A percentile compares a stretch with the other conserved stretches of the same genome.
Conservation (phyloP, 257 asterid species). For the Solanum sitiens region DNA sequence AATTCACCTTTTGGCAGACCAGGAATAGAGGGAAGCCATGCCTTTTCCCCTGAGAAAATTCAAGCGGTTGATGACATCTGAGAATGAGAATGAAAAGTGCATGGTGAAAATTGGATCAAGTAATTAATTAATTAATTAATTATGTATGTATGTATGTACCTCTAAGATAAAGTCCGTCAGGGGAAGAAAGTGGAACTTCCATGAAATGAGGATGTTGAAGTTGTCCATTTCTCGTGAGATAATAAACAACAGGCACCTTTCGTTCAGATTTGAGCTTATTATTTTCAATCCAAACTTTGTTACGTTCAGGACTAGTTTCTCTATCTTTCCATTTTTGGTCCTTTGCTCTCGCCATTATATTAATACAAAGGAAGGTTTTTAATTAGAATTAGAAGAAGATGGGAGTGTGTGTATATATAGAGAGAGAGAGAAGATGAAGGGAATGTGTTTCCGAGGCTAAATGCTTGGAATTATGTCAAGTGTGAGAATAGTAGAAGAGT, state of each 20-base stretch:
- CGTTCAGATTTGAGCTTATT: constrained; percentile 12
- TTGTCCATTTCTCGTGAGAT: constrained; percentile 63
- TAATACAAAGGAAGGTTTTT: neutral
- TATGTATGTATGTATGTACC: constrained; percentile 15
- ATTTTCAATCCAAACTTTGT: constrained; percentile 50
- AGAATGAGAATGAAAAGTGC: neutral
- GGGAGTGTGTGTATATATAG: neutral
- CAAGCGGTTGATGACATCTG: constrained; percentile 70
- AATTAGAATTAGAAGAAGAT: neutral
- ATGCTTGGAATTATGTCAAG: neutral
- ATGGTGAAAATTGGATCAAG: neutral
- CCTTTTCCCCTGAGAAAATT: constrained; percentile 73
- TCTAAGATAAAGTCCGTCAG: constrained; percentile 51
- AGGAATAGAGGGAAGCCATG: constrained; percentile 69
- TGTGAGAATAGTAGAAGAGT: neutral
- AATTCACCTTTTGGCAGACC: constrained; percentile 72
- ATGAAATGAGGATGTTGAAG: constrained; percentile 95
- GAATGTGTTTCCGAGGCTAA: neutral
- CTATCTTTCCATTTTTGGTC: neutral
- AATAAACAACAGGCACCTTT: constrained; percentile 62
- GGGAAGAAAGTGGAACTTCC: constrained; percentile 73
- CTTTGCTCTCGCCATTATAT: neutral
- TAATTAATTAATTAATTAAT: too few relatives aligned
- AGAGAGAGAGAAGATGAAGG: neutral
- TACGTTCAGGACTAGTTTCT: constrained; percentile 52